Conservation (phyloP, 208 protist genomes). For the Strigomonas galati region DNA sequence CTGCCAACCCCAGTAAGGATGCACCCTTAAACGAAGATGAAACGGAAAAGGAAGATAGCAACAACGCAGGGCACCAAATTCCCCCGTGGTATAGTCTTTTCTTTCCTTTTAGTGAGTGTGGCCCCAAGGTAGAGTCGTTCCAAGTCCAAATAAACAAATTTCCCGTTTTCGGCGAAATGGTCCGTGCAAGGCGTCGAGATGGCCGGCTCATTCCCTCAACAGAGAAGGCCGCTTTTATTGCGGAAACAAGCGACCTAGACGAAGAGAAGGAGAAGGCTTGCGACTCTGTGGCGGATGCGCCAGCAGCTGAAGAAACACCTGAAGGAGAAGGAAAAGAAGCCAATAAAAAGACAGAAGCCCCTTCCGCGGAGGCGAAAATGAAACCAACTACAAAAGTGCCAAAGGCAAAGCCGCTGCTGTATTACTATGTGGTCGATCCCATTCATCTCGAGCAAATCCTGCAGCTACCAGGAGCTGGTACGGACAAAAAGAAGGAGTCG, state of each 20-base stretch:
- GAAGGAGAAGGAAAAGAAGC: not conserved
- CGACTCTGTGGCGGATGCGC: not conserved
- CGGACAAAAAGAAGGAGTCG: not conserved
- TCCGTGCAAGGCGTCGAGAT: constrained; percentile 16
- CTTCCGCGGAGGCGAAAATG: not conserved
- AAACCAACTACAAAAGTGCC: not conserved
- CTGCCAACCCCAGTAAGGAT: too few species aligned
- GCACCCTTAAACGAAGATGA: too few species aligned
- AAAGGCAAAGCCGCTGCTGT: constrained; percentile 28
- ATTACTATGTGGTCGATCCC: constrained; percentile 38
- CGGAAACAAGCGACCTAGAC: constrained; percentile 30
- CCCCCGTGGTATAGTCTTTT: constrained; percentile 36
- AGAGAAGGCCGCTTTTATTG: constrained; percentile 18
- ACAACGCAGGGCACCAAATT: constrained; percentile 3
- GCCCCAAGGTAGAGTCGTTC: constrained; percentile 31
- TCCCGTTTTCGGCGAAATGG: constrained; percentile 41
- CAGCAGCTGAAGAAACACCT: not conserved
- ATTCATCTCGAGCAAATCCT: constrained; percentile 3
- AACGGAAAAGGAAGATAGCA: not conserved
- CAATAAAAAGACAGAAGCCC: not conserved
- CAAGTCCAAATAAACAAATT: constrained; percentile 29
- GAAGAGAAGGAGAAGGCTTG: constrained; percentile 24
- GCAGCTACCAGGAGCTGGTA: not conserved
- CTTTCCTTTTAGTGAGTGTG: constrained; percentile 72
- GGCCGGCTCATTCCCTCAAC: constrained; percentile 20